These are phyloP conservation scores for Cubamyces lactineus DNA, from an alignment of 768 basidiomycete species.

Conservation along the genomic window DNA sequence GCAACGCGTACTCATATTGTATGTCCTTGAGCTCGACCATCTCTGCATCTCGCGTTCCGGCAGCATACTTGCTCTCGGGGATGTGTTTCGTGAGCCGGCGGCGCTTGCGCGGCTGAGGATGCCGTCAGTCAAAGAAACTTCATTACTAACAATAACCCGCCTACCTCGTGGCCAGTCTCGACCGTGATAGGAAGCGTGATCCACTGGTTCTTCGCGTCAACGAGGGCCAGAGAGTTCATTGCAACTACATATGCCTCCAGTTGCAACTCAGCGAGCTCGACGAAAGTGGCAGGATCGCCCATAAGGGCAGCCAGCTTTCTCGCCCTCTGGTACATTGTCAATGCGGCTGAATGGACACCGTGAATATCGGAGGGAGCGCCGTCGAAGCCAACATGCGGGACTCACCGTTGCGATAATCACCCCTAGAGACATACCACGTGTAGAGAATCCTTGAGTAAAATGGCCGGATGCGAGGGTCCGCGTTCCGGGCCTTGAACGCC, in stretches of 20 bases:
- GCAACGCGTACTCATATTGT: constrained; percentile 73
- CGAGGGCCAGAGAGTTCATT: constrained; percentile 84
- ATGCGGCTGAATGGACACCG: constrained; percentile 60
- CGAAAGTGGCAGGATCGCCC: constrained; percentile 39
- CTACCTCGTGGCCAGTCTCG: constrained; percentile 50
- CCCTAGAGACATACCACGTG: constrained; percentile 86
- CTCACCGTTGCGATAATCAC: constrained; percentile 91
- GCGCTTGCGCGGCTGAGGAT: constrained; percentile 64
- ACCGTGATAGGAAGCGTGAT: constrained; percentile 65
- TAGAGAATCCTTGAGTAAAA: constrained; percentile 93
- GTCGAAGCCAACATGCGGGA: constrained; percentile 22
- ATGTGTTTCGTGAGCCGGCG: constrained; percentile 74
- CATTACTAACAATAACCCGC: constrained; percentile 20
- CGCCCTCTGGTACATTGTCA: constrained; percentile 92
- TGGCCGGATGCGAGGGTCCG: constrained; percentile 83
- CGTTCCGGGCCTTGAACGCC: constrained; percentile 91
- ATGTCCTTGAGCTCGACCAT: constrained; percentile 81
- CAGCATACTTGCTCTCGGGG: constrained; percentile 71
- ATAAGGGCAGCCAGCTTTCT: constrained; percentile 64
- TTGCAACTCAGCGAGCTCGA: constrained; percentile 67
- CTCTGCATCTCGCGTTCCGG: constrained; percentile 70
- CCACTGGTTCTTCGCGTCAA: constrained; percentile 85
- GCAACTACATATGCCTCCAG: constrained; percentile 83
- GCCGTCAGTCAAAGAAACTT: constrained; percentile 23
- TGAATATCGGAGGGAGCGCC: background rate